Evolutionary conservation across 2,329 filamentous ascomycete species (phyloP).

Genomic region (Lizonia empirigonia): DNA sequence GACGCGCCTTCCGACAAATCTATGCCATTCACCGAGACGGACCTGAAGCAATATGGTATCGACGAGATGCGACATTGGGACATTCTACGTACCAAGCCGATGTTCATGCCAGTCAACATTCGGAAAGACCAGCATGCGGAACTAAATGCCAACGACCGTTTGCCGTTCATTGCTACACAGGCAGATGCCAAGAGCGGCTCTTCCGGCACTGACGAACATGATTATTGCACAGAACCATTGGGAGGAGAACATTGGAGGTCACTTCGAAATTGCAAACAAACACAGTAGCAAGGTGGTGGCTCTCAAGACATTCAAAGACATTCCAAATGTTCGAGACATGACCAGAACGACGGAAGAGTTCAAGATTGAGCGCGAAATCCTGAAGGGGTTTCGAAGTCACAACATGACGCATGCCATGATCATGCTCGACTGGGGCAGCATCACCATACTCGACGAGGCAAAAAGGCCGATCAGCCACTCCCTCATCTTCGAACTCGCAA

Average conservation of each 20-base stretch:
- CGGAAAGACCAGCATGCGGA: neutral
- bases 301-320: neutral
- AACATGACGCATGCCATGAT: neutral
- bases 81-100: neutral
- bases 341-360: neutral
- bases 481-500: slow-evolving; percentile 4
- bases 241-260: neutral
- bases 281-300: neutral
- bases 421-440: slow-evolving; percentile 1
- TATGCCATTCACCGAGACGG: neutral
- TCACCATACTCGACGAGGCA: neutral
- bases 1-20: neutral
- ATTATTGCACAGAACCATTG: neutral
- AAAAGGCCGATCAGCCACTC: neutral
- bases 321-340: too few species aligned
- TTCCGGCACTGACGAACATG: neutral
- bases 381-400: neutral
- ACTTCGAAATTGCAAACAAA: neutral
- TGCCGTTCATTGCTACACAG: neutral
- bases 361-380: neutral
- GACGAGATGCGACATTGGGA: neutral
- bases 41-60: neutral
- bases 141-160: too few species aligned
- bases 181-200: neutral
- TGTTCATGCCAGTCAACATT: neutral